Conservation (phyloP, 2,329 filamentous ascomycete species). For the Cryphonectria radicalis region DNA sequence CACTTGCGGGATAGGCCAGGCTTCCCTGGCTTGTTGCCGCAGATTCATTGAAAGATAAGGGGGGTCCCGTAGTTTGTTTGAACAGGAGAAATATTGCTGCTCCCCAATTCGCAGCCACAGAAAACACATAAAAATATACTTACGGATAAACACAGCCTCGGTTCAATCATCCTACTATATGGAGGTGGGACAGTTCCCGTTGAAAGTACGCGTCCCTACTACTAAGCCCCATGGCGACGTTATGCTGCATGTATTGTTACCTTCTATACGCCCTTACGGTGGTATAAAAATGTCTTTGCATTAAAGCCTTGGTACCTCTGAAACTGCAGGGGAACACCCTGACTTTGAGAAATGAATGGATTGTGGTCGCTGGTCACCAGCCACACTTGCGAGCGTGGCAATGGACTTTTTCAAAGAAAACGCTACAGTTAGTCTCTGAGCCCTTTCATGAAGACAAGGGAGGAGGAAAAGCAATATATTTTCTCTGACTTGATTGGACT, state of each 20-base stretch:
- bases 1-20: not conserved
- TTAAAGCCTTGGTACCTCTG: not conserved
- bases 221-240: not conserved
- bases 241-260: not conserved
- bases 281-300: not conserved
- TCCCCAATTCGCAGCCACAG: not conserved
- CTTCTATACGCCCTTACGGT: not conserved
- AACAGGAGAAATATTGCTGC: not conserved
- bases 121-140: not conserved
- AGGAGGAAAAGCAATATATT: not conserved
- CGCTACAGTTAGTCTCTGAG: not conserved
- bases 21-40: not conserved
- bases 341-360: not conserved
- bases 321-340: not conserved
- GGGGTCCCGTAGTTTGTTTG: not conserved
- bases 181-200: not conserved
- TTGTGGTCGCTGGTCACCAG: not conserved
- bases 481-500: not conserved
- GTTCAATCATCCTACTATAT: not conserved
- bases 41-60: not conserved
- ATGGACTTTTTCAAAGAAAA: not conserved
- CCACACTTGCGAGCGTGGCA: not conserved
- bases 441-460: not conserved
- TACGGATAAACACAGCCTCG: not conserved
- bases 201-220: not conserved